Conservation (phyloP, 2,329 filamentous ascomycete species). For the Thelonectria rubi region DNA sequence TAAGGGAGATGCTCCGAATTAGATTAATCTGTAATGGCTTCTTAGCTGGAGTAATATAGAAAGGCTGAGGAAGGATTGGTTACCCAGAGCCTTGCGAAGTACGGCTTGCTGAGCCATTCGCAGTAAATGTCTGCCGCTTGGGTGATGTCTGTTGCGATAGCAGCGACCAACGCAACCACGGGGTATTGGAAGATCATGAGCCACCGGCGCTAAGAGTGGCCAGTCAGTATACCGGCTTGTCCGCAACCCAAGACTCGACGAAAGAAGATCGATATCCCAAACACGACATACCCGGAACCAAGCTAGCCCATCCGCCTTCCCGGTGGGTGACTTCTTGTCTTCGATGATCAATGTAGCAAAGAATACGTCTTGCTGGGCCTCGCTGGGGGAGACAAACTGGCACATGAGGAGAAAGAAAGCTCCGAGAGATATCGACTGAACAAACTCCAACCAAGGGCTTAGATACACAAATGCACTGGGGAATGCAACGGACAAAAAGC, state of each 20-base stretch:
- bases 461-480: slow-evolving; percentile 30
- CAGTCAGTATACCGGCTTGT: neutral
- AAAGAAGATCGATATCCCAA: too few species aligned
- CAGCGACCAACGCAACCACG: slow-evolving; percentile 16
- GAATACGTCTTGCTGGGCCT: slow-evolving; percentile 32
- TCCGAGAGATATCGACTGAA: slow-evolving; percentile 32
- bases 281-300: slow-evolving; percentile 30
- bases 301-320: slow-evolving; percentile 19
- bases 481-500: slow-evolving; percentile 27
- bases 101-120: slow-evolving; percentile 19
- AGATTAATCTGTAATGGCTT: slow-evolving; percentile 11
- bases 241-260: too few species aligned
- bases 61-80: neutral
- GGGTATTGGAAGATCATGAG: slow-evolving; percentile 39
- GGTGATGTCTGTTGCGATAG: slow-evolving; percentile 31
- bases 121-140: slow-evolving; percentile 32
- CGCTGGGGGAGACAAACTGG: slow-evolving; percentile 33
- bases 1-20: slow-evolving; percentile 15
- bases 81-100: slow-evolving; percentile 32
- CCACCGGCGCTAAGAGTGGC: slow-evolving; percentile 30
- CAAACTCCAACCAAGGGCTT: slow-evolving; percentile 30
- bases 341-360: slow-evolving; percentile 33
- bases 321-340: slow-evolving; percentile 12
- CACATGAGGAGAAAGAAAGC: slow-evolving; percentile 38
- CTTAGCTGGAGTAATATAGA: slow-evolving; percentile 8